Base-by-base conservation (phyloP, 1,139 yeast genomes). In the Geotrichum cucujoidarum region DNA sequence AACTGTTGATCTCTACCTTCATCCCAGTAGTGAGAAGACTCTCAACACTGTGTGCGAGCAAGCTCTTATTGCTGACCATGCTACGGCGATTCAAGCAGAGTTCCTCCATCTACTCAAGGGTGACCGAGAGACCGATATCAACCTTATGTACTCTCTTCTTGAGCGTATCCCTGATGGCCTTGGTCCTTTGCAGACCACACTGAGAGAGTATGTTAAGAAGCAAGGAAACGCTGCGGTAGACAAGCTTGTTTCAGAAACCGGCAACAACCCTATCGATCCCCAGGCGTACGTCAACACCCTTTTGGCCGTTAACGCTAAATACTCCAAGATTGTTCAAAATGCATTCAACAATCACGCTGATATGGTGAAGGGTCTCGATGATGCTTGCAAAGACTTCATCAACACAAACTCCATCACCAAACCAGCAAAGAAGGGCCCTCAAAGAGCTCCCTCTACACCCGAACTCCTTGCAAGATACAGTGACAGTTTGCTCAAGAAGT, bases 401-500 rank as follows among this genome's bases (percentile, higher is more conserved):
- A 94, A 94, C 67, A 75, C 74, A 52, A 94, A 94, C 62, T 73
- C 80, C 17, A 81, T 89, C 62, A 96, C 97, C 21, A 73, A 80
- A 17, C 85, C 94, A 13, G 27, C 72, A 68, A 47, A 71, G 65
- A 53, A 54, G 16, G 57, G 57, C 18, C 65, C 73, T 2, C 77
- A 76, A 57, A 73, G 75, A 22, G 72, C 75, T 6, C 37, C 44
- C 20, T 45, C 43, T 7, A 90, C 98, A 1, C 95, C 98, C 0
- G 98, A 94, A 60, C 74, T 86, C 58, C 75, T 94, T 60, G 97
- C 98, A 3, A 81, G 81, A 64, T 92, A 89, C 65, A 81, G 94
- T 51, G 98, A 94, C 68, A 78, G 82, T 37, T 74, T 90, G 59
- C 75, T 94, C 60, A 87, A 82, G 64, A 85, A 82, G 60, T 77